Evolutionary conservation across 2,329 filamentous ascomycete genomes (phyloP).

Genomic region (Aspergillus ruber): DNA sequence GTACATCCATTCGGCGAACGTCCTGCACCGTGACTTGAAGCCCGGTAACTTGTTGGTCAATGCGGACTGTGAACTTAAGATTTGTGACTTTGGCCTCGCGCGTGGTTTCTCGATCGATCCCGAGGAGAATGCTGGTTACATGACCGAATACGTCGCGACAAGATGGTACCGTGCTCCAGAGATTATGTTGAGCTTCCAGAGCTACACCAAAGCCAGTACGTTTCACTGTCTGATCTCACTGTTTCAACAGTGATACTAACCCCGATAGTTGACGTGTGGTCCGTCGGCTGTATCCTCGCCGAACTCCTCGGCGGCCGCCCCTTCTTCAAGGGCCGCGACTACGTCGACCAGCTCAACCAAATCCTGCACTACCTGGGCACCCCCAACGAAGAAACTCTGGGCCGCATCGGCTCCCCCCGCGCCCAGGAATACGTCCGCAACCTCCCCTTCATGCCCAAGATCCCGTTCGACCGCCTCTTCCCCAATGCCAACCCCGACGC

Average conservation of each 20-base stretch:
- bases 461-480: slow-evolving; percentile 81
- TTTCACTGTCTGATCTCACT: slow-evolving; percentile 27
- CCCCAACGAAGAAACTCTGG: slow-evolving; percentile 88
- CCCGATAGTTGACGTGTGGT: slow-evolving; percentile 88
- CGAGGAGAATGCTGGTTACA: slow-evolving; percentile 97
- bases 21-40: slow-evolving; percentile 93
- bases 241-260: slow-evolving; percentile 4
- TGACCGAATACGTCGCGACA: slow-evolving; percentile 98
- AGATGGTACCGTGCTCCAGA: slow-evolving; percentile 98
- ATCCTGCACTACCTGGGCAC: slow-evolving; percentile 97
- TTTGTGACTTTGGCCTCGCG: slow-evolving; percentile 94
- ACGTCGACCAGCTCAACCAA: slow-evolving; percentile 98
- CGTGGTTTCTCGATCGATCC: slow-evolving; percentile 95
- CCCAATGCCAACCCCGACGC: slow-evolving; percentile 93
- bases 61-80: slow-evolving; percentile 98
- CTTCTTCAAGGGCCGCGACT: slow-evolving; percentile 99
- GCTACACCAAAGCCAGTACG: slow-evolving; percentile 99
- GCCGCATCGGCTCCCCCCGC: slow-evolving; percentile 86
- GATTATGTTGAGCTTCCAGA: slow-evolving; percentile 99
- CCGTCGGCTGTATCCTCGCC: slow-evolving; percentile 93
- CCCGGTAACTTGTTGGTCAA: slow-evolving; percentile 96
- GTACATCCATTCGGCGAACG: slow-evolving; percentile 98
- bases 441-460: slow-evolving; percentile 89
- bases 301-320: slow-evolving; percentile 92
- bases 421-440: slow-evolving; percentile 98